Evolutionary conservation across 345 rosid species (phyloP).

Genomic region (Populus davidiana): DNA sequence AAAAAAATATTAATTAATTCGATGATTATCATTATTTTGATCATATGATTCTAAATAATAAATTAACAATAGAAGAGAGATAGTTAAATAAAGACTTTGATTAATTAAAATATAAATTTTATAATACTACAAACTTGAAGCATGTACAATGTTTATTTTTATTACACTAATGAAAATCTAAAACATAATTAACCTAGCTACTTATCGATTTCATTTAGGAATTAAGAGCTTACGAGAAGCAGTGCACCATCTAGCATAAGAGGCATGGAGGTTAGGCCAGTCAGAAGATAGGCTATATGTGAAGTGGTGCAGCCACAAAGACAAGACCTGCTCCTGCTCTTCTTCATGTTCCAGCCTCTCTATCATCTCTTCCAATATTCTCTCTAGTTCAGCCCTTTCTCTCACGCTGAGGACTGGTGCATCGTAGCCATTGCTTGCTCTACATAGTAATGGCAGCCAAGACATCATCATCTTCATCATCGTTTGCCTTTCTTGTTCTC

Average conservation of each 20-base stretch:
- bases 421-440: constrained; percentile 67
- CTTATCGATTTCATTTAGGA: constrained; percentile 1
- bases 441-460: constrained; percentile 81
- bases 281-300: constrained; percentile 61
- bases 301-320: constrained; percentile 88
- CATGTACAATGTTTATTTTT: neutral
- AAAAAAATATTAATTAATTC: no score
- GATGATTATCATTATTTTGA: no score
- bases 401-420: constrained; percentile 48
- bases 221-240: constrained; percentile 65
- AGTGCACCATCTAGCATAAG: constrained; percentile 64
- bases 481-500: constrained; percentile 33
- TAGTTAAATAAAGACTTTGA: no score
- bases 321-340: constrained; percentile 67
- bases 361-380: constrained; percentile 54
- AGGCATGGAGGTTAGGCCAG: constrained; percentile 77
- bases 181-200: neutral
- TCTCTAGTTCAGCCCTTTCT: constrained; percentile 59
- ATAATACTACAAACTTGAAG: neutral
- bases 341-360: constrained; percentile 47
- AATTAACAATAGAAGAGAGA: no score
- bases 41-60: no score
- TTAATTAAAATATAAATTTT: no score
- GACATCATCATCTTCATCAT: constrained; percentile 62
- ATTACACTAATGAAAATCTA: neutral